Evolutionary conservation across 2,329 filamentous ascomycete species (phyloP).

Genomic region (Ceratocystis diversiconidia): DNA sequence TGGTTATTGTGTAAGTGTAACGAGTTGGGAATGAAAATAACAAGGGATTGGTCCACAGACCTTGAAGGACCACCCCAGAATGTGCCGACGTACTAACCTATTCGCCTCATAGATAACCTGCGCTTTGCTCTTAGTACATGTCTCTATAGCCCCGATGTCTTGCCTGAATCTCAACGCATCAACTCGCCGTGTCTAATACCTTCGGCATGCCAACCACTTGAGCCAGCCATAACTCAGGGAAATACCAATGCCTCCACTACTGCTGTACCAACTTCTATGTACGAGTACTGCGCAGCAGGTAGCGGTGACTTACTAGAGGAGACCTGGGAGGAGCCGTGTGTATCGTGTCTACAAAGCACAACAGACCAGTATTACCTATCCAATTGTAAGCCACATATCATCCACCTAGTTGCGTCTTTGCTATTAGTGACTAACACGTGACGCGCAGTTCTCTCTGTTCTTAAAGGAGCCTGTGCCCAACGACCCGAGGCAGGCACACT

Average conservation of each 20-base stretch:
- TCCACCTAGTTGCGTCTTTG: not conserved
- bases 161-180: conserved; percentile 23
- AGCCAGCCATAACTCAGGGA: conserved; percentile 27
- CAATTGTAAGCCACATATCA: conserved; percentile 32
- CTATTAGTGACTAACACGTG: conserved; percentile 14
- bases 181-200: conserved; percentile 33
- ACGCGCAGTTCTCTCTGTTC: conserved; percentile 32
- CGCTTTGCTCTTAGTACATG: conserved; percentile 36
- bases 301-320: conserved; percentile 24
- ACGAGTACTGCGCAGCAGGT: conserved; percentile 31
- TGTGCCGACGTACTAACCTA: not conserved
- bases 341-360: conserved; percentile 31
- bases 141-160: conserved; percentile 28
- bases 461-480: conserved; percentile 36
- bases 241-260: conserved; percentile 21
- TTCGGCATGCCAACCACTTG: conserved; percentile 30
- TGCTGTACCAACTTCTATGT: conserved; percentile 21
- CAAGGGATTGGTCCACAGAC: not conserved
- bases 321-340: conserved; percentile 27
- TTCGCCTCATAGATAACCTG: conserved; percentile 31
- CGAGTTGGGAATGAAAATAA: not conserved
- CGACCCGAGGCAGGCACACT: conserved; percentile 27
- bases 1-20: conserved; percentile 35
- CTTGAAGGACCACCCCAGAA: no score
- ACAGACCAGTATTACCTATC: conserved; percentile 30